These are phyloP conservation scores for Oryza glaberrima DNA, from an alignment of 176 grass and related monocot genomes.

Conservation along the genomic window DNA sequence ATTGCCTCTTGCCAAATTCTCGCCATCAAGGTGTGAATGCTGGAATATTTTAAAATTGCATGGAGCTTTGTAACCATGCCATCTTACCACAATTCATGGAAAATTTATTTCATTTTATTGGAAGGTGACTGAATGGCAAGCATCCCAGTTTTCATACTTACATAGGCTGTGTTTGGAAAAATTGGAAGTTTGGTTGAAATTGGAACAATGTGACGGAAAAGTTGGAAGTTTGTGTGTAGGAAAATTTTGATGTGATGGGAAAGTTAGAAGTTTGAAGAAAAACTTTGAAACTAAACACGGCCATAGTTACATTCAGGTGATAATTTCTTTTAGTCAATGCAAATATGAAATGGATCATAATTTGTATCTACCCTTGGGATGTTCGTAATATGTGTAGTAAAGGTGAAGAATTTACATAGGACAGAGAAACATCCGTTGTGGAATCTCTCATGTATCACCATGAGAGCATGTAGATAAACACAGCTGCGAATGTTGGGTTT, in stretches of 20 bases:
- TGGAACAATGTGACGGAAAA: too few relatives aligned
- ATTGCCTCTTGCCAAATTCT: not conserved
- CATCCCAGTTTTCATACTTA: not conserved
- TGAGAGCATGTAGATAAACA: not conserved
- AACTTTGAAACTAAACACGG: too few relatives aligned
- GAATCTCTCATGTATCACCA: not conserved
- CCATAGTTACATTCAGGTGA: not conserved
- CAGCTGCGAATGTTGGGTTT: not conserved
- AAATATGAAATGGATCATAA: not conserved
- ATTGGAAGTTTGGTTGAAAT: too few relatives aligned
- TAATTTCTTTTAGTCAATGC: not conserved
- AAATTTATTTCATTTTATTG: not conserved
- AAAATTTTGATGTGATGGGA: too few relatives aligned
- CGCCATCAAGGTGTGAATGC: not conserved
- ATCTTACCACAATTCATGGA: not conserved
- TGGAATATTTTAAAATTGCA: not conserved
- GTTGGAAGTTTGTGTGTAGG: too few relatives aligned
- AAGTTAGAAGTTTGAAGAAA: too few relatives aligned
- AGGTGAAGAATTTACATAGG: not conserved
- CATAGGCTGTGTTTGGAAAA: too few relatives aligned
- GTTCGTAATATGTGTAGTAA: not conserved
- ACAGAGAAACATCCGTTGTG: not conserved
- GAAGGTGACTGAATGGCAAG: not conserved
- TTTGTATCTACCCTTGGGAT: not conserved
- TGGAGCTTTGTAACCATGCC: not conserved